Base-by-base conservation (phyloP, 2,329 filamentous ascomycete species). In the Verruconis gallopava region DNA sequence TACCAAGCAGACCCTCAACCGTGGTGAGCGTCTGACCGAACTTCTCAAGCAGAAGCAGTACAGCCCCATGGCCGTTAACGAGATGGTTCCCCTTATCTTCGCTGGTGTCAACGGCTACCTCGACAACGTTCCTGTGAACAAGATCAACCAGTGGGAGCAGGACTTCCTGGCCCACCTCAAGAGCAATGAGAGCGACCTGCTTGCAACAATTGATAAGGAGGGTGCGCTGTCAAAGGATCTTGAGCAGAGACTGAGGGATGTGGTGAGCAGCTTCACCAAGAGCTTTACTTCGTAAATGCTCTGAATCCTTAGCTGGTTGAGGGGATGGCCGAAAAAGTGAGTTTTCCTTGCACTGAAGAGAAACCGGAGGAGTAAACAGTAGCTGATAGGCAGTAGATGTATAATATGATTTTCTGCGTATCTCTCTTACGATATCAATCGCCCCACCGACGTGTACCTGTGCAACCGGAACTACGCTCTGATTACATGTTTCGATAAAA, bases 21-120 rank as follows among this genome's bases (percentile, higher is more conserved):
- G 91, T 81, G 91, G 91, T 84, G 89, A 96, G 76, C 88, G 91
- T 75, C 80, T 88, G 63, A 95, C 89, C 56, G 89, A 96, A 79
- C 84, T 95, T 54, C 82, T 95, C 61, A 96, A 96, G 82, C 91
- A 98, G 78, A 95, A 94, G 79, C 91, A 98, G 73, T 98, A 96
- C 78, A 81, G 77, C 37, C 91, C 91, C 58, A 95, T 95, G 88
- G 84, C 85, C 55, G 89, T 96, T 64, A 91, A 93, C 75, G 89
- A 98, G 75, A 96, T 96, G 89, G 91, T 98, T 73, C 91, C 91
- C 55, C 80, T 98, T 55, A 96, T 98, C 77, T 98, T 77, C 71
- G 89, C 91, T 53, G 91, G 91, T 93, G 85, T 98, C 72, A 96
- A 96, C 72, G 91, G 91, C 74, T 72, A 76, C 71, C 80, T 98